These are phyloP conservation scores for Breynia disticha DNA, from an alignment of 441 rosid genomes.

Conservation along the genomic window DNA sequence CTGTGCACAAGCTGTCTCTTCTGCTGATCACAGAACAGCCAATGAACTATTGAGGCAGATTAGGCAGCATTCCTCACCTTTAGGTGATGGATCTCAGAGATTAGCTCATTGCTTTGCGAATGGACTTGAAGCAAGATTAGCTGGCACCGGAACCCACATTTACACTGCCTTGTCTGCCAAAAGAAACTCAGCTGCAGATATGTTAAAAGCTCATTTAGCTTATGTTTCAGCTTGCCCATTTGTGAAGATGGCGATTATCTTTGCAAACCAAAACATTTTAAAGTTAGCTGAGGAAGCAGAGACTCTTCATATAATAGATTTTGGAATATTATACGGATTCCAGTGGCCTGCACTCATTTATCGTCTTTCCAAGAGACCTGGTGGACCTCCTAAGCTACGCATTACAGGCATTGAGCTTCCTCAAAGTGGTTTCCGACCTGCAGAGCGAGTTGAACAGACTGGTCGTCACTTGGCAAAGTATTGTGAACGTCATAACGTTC, in stretches of 20 bases:
- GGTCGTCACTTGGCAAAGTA: constrained; percentile 49
- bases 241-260: constrained; percentile 26
- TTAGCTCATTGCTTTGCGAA: constrained; percentile 68
- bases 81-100: constrained; percentile 79
- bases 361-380: constrained; percentile 31
- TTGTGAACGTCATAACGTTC: constrained; percentile 42
- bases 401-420: constrained; percentile 64
- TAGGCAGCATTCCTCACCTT: constrained; percentile 60
- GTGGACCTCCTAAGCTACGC: constrained; percentile 57
- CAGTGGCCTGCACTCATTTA: constrained; percentile 56
- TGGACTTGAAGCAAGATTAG: constrained; percentile 74
- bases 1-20: constrained; percentile 52
- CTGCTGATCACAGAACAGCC: constrained; percentile 49
- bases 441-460: constrained; percentile 49
- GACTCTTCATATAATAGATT: constrained; percentile 52
- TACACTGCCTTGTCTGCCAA: constrained; percentile 37
- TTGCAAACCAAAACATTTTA: constrained; percentile 29
- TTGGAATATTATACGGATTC: constrained; percentile 65
- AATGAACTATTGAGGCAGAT: constrained; percentile 51
- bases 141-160: constrained; percentile 60
- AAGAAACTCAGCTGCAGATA: constrained; percentile 42
- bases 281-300: constrained; percentile 27
- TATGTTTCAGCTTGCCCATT: constrained; percentile 36
- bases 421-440: constrained; percentile 47
- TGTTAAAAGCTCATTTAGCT: constrained; percentile 61